These are phyloP conservation scores for Linum lewisii DNA, from an alignment of 345 rosid species.

Conservation along the genomic window DNA sequence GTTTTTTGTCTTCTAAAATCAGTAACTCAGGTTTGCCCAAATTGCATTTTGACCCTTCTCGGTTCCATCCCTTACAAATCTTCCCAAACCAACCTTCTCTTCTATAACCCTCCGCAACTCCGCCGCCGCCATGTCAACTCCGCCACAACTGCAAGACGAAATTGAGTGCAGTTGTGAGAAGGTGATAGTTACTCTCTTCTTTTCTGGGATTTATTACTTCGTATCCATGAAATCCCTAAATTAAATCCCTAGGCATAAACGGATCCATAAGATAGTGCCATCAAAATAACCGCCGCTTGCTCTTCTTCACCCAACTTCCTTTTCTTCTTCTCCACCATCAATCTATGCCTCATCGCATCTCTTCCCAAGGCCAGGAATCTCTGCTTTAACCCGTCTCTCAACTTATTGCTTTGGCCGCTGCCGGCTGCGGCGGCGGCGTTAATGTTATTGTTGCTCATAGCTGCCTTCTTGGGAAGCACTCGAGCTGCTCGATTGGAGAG, in stretches of 20 bases:
- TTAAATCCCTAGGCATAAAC: slow-evolving; percentile 39
- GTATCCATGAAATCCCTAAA: background rate
- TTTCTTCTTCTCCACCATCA: slow-evolving; percentile 42
- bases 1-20: too few species aligned
- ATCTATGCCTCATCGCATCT: slow-evolving; percentile 52
- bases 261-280: slow-evolving; percentile 81
- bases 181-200: background rate
- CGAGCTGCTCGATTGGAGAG: background rate
- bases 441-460: slow-evolving; percentile 4
- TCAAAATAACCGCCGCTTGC: slow-evolving; percentile 79
- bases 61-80: too few species aligned
- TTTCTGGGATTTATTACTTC: background rate
- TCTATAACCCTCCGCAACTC: too few species aligned
- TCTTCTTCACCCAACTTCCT: slow-evolving; percentile 75
- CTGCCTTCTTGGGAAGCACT: slow-evolving; percentile 15
- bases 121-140: too few species aligned
- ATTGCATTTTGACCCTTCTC: too few species aligned
- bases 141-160: too few species aligned
- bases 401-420: slow-evolving; percentile 6
- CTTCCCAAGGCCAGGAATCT: slow-evolving; percentile 52
- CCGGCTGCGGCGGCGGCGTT: background rate
- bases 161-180: too few species aligned
- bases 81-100: too few species aligned
- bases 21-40: too few species aligned
- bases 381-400: slow-evolving; percentile 55